These are phyloP conservation scores for Fomitopsis pulvina DNA, from an alignment of 768 basidiomycete genomes.

Conservation along the genomic window DNA sequence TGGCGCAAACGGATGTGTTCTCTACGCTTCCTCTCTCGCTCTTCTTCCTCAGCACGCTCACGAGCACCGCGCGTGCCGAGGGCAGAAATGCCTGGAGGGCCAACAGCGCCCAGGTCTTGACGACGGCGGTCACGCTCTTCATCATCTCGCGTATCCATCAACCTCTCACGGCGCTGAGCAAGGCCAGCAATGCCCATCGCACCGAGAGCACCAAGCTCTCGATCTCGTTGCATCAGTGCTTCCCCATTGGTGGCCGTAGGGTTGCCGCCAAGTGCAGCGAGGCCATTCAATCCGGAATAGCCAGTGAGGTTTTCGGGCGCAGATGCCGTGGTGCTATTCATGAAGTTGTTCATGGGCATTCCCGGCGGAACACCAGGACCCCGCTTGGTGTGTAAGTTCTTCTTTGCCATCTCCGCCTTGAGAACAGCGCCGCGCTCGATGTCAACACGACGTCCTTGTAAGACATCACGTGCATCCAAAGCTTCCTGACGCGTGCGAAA, in stretches of 20 bases:
- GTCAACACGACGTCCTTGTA: slow-evolving; percentile 89
- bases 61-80: slow-evolving; percentile 44
- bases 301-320: slow-evolving; percentile 11
- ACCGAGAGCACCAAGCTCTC: slow-evolving; percentile 15
- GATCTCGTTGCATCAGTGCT: slow-evolving; percentile 14
- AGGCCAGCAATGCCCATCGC: slow-evolving; percentile 34
- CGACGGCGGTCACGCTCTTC: slow-evolving; percentile 40
- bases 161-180: slow-evolving; percentile 19
- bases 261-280: slow-evolving; percentile 8
- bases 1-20: slow-evolving; percentile 39
- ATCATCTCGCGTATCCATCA: slow-evolving; percentile 34
- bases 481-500: slow-evolving; percentile 87
- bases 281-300: slow-evolving; percentile 9
- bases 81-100: slow-evolving; percentile 22
- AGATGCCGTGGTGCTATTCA: slow-evolving; percentile 9
- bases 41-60: slow-evolving; percentile 58
- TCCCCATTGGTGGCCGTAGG: slow-evolving; percentile 11
- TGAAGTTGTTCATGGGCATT: slow-evolving; percentile 13
- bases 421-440: slow-evolving; percentile 87
- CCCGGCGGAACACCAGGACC: slow-evolving; percentile 44
- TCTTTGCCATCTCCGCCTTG: slow-evolving; percentile 99
- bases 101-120: slow-evolving; percentile 32
- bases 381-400: slow-evolving; percentile 95
- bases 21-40: slow-evolving; percentile 48
- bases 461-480: slow-evolving; percentile 74